A percentile compares a stretch with the other conserved stretches of the same genome.
Evolutionary conservation across 2,329 filamentous ascomycete species (phyloP).

Genomic region (Cladophialophora immunda): DNA sequence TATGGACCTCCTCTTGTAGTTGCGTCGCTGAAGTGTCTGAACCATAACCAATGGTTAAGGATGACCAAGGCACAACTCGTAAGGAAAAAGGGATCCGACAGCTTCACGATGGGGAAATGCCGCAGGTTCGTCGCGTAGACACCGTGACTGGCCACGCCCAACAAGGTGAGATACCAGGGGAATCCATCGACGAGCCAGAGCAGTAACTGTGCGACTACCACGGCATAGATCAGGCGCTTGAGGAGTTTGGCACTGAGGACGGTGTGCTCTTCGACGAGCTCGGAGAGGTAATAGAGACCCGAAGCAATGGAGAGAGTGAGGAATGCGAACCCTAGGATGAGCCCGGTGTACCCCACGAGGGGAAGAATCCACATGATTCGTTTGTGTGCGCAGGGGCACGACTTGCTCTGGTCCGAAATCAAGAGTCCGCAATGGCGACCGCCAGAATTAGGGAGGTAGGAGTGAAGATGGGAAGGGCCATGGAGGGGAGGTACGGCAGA

Average conservation of each 20-base stretch:
- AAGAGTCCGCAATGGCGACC: neutral
- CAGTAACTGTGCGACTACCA: conserved; percentile 77
- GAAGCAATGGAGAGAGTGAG: conserved; percentile 97
- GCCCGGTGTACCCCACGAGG: conserved; percentile 86
- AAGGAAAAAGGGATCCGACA: conserved; percentile 87
- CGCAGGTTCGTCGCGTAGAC: conserved; percentile 89
- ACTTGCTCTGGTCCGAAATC: neutral
- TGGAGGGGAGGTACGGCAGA: neutral
- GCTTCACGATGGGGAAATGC: conserved; percentile 78
- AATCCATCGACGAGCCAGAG: conserved; percentile 86
- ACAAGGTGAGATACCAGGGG: conserved; percentile 74
- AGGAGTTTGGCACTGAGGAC: conserved; percentile 90
- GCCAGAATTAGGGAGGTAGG: neutral
- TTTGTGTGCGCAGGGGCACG: neutral
- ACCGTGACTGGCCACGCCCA: conserved; percentile 82
- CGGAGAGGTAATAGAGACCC: conserved; percentile 97
- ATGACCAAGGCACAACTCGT: conserved; percentile 85
- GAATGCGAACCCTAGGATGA: conserved; percentile 89
- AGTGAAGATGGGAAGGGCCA: neutral
- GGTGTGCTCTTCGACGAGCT: conserved; percentile 97
- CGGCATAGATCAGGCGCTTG: conserved; percentile 81
- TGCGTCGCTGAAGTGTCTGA: conserved; percentile 81
- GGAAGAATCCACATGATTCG: conserved; percentile 91
- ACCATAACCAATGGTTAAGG: conserved; percentile 94
- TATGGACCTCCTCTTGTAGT: conserved; percentile 47